Evolutionary conservation across 1,139 yeast genomes (phyloP), one percentile per base, ranked within the genome.

Genomic region (Kurtzmaniella natalensis): DNA sequence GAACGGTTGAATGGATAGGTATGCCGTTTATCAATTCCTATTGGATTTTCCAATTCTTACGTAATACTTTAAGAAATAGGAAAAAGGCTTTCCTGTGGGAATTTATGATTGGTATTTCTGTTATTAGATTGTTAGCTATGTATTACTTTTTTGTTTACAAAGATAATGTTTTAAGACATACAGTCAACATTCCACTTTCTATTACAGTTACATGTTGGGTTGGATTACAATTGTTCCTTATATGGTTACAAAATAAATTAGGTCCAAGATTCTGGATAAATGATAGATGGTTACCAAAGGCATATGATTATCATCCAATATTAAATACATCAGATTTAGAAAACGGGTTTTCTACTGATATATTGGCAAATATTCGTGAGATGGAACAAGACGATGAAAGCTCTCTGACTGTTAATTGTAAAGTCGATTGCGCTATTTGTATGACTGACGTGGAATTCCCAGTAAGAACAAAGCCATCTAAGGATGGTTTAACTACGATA

Each of bases 1-100:
- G 57, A 16, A 47, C 64, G 3, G 76, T 80, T 50, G 95, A 87
- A 51, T 78, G 73, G 39, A 36, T 70, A 2, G 60, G 74, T 1
- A 52, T 81, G 5, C 41, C 78, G 2, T 37, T 68, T 1, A 50
- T 81, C 21, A 84, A 79, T 52, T 84, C 95, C 1, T 78, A 76
- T 45, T 89, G 96, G 96, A 46, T 83, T n/a, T 96, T 96, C 0
- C 98, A 89, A 54, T 81, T 87, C 33, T 76, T 79, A 41, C 69
- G 96, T 46, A 86, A 87, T 50, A 79, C 84, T 4, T 58, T 83
- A 15, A 71, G 86, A 37, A 92, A 92, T 18, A 68, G 85, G n/a
- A 63, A 81, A 36, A 63, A 66, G 25, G 75, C 88, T 4, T 78
- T 84, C 45, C 59, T 66, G 28, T 81, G 88, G 86, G 72, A 73